Percentiles rank a stretch among this genome's conserved stretches.
Conservation (phyloP, 2,329 filamentous ascomycete species). For the Neoarthrinium moseri region DNA sequence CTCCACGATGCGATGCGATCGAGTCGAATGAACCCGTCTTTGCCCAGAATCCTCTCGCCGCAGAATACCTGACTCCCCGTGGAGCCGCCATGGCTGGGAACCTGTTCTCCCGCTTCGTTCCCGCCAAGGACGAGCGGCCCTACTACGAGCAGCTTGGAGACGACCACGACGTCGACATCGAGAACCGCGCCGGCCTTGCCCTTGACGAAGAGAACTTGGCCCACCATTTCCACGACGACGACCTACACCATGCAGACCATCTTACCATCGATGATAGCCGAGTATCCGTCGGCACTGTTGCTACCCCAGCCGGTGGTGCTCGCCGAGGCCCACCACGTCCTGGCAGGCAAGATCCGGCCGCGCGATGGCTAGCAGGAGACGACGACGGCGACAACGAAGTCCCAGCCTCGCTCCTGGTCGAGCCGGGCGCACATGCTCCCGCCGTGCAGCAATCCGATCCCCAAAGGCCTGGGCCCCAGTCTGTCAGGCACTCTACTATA, state of each 20-base stretch:
- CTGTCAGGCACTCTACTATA: slow-evolving; percentile 27
- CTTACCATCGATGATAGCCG: slow-evolving; percentile 46
- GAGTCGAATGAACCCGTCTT: not conserved
- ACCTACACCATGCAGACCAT: slow-evolving; percentile 41
- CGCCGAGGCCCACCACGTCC: slow-evolving; percentile 12
- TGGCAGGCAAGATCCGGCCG: slow-evolving; percentile 15
- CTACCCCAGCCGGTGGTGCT: slow-evolving; percentile 15
- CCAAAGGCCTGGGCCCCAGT: slow-evolving; percentile 19
- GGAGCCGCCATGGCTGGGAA: slow-evolving; percentile 44
- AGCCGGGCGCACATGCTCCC: slow-evolving; percentile 34
- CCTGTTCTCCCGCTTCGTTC: slow-evolving; percentile 44
- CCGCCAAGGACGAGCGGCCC: slow-evolving; percentile 35
- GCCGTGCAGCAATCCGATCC: slow-evolving; percentile 21
- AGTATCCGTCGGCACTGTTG: slow-evolving; percentile 38
- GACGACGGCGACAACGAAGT: slow-evolving; percentile 55
- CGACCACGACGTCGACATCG: slow-evolving; percentile 39
- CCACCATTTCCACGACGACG: slow-evolving; percentile 49
- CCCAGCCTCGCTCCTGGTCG: slow-evolving; percentile 61
- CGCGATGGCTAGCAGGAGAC: slow-evolving; percentile 29
- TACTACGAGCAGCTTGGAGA: slow-evolving; percentile 51
- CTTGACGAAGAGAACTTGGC: slow-evolving; percentile 55
- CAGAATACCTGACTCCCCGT: not conserved
- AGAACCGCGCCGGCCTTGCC: slow-evolving; percentile 39
- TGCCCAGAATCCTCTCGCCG: not conserved
- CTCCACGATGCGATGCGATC: slow-evolving; percentile 2